Conservation (phyloP, 169 alveolate species). For the Babesia sp. region DNA sequence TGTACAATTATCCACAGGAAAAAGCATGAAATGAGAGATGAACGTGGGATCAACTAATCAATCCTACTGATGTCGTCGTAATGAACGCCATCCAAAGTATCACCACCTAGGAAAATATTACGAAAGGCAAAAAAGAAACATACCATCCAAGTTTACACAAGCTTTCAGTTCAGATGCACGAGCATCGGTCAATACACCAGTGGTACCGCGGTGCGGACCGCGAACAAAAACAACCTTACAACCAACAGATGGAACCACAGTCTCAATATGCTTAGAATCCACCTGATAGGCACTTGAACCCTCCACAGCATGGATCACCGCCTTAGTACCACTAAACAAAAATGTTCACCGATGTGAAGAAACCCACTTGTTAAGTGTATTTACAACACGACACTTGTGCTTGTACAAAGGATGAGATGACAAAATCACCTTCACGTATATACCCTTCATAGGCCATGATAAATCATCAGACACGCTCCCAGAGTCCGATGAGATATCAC, state of each 20-base stretch:
- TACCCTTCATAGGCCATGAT: conserved; percentile 46
- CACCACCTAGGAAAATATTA: conserved; percentile 21
- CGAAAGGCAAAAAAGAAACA: neutral
- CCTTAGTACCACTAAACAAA: conserved; percentile 8
- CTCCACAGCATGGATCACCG: conserved; percentile 38
- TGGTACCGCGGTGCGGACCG: conserved; percentile 41
- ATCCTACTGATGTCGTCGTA: conserved; percentile 59
- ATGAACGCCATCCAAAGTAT: conserved; percentile 11
- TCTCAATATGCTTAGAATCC: conserved; percentile 54
- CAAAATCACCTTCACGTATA: conserved; percentile 50
- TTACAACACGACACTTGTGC: conserved; percentile 52
- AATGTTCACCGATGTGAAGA: neutral
- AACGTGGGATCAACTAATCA: conserved; percentile 17
- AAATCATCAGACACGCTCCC: neutral
- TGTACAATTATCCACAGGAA: neutral
- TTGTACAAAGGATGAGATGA: conserved; percentile 55
- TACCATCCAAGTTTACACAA: conserved; percentile 2
- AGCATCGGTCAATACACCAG: conserved; percentile 26
- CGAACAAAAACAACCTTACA: conserved; percentile 38
- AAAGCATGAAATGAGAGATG: conserved; percentile 13
- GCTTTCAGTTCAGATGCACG: conserved; percentile 34
- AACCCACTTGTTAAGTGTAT: conserved; percentile 13
- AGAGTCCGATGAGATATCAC: neutral
- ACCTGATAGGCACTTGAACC: conserved; percentile 35
- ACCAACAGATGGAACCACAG: conserved; percentile 58